A percentile compares a stretch with the other conserved stretches of the same genome.
phyloP scores from a whole-genome alignment of 108 stramenopile species.

The Skeletonema costatum region DNA sequence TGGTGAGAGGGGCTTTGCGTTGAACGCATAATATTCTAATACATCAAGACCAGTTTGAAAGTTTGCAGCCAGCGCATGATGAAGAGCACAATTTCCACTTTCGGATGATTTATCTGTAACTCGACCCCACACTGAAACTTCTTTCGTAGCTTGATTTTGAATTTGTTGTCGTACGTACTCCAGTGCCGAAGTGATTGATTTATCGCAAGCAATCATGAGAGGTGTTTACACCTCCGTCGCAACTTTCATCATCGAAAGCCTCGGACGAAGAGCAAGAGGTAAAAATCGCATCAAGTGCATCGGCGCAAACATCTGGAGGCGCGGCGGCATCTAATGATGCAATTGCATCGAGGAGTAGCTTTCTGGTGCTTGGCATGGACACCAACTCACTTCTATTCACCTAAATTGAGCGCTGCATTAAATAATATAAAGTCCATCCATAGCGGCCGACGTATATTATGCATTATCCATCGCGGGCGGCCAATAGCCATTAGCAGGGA shows the following conservation, averaged over 20 bases:
- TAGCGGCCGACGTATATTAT: too few relatives aligned
- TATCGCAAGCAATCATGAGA: slow-evolving; percentile 71
- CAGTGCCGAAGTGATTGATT: slow-evolving; percentile 33
- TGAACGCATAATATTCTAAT: slow-evolving; percentile 18
- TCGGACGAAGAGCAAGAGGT: not conserved
- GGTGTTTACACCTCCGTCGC: slow-evolving; percentile 52
- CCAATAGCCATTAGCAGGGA: too few relatives aligned
- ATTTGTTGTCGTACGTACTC: slow-evolving; percentile 26
- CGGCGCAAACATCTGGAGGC: not conserved
- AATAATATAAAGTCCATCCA: too few relatives aligned
- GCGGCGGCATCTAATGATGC: slow-evolving; percentile 4
- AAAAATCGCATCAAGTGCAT: slow-evolving; percentile 3
- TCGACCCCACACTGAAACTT: slow-evolving; percentile 25
- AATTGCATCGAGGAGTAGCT: slow-evolving; percentile 21
- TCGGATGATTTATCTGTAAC: slow-evolving; percentile 38
- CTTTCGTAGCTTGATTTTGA: not conserved
- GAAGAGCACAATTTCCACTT: slow-evolving; percentile 54
- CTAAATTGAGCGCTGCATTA: too few relatives aligned
- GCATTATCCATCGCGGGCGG: too few relatives aligned
- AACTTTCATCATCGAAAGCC: slow-evolving; percentile 3
- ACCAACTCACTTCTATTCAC: too few relatives aligned
- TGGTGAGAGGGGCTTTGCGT: not conserved
- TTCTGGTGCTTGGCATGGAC: slow-evolving; percentile 4
- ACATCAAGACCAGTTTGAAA: slow-evolving; percentile 49
- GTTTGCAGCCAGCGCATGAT: slow-evolving; percentile 62